Conservation (phyloP, 352 stramenopile species). For the Phytophthora crassamura region DNA sequence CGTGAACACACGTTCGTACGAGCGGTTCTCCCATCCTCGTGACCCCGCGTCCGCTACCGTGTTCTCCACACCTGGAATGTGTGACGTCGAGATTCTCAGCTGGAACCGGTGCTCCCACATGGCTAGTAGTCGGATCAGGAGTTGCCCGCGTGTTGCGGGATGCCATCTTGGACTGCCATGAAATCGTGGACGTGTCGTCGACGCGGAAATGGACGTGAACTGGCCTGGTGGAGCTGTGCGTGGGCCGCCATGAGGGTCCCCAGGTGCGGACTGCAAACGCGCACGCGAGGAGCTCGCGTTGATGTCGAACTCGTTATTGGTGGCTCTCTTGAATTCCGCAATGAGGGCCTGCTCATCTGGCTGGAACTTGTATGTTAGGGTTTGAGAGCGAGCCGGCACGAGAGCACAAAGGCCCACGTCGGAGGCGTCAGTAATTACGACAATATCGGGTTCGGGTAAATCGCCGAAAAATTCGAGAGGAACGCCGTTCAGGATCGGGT, state of each 20-base stretch:
- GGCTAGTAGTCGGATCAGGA: background rate
- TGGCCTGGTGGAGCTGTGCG: background rate
- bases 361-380: background rate
- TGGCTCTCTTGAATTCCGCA: background rate
- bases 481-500: slow-evolving; percentile 17
- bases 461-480: slow-evolving; percentile 9
- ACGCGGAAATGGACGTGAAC: slow-evolving; percentile 21
- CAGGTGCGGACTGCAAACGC: slow-evolving; percentile 7
- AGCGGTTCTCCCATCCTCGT: background rate
- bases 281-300: slow-evolving; percentile 23
- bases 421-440: slow-evolving; percentile 16
- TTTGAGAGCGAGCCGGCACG: background rate
- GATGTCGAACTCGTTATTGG: slow-evolving; percentile 19
- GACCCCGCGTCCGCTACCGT: background rate
- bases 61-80: background rate
- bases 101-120: background rate
- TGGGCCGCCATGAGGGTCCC: background rate
- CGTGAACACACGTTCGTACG: background rate
- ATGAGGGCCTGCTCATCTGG: background rate
- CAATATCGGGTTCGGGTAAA: background rate
- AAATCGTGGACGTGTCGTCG: slow-evolving; percentile 20
- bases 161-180: slow-evolving; percentile 12
- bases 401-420: slow-evolving; percentile 9
- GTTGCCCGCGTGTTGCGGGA: slow-evolving; percentile 12
- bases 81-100: slow-evolving; percentile 4